Conservation (phyloP, 2,329 filamentous ascomycete species). For the Albifimbria verrucaria region DNA sequence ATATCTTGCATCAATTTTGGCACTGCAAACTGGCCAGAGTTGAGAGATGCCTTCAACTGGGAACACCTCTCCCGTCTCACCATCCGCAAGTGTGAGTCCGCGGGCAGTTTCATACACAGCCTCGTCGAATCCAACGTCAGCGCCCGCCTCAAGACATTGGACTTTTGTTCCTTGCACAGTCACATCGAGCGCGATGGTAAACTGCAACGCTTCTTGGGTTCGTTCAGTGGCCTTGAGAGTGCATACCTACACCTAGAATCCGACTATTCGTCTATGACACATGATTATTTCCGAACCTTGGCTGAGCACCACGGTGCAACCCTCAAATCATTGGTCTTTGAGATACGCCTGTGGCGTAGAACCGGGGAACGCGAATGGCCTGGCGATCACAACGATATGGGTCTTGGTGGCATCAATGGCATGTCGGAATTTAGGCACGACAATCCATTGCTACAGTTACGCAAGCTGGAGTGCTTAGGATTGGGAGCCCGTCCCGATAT, state of each 20-base stretch:
- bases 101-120: not conserved
- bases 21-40: too few relatives aligned
- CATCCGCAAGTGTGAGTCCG: not conserved
- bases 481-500: not conserved
- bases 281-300: too few relatives aligned
- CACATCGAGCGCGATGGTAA: not conserved
- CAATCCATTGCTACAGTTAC: not conserved
- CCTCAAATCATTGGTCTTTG: not conserved
- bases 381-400: not conserved
- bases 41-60: not conserved
- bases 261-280: too few relatives aligned
- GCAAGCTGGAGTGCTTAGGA: not conserved
- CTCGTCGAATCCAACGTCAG: not conserved
- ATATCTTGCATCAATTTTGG: too few relatives aligned
- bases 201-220: not conserved
- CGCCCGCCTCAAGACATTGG: not conserved
- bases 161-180: not conserved
- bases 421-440: not conserved
- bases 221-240: not conserved
- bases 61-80: not conserved
- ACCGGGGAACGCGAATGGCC: too few relatives aligned
- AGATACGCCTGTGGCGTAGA: not conserved
- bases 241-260: not conserved
- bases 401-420: not conserved
- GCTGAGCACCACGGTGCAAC: not conserved